A percentile compares a stretch with the other conserved stretches of the same genome.
phyloP scores from a whole-genome alignment of 768 basidiomycete species.

The Coprinellus aureogranulatus region DNA sequence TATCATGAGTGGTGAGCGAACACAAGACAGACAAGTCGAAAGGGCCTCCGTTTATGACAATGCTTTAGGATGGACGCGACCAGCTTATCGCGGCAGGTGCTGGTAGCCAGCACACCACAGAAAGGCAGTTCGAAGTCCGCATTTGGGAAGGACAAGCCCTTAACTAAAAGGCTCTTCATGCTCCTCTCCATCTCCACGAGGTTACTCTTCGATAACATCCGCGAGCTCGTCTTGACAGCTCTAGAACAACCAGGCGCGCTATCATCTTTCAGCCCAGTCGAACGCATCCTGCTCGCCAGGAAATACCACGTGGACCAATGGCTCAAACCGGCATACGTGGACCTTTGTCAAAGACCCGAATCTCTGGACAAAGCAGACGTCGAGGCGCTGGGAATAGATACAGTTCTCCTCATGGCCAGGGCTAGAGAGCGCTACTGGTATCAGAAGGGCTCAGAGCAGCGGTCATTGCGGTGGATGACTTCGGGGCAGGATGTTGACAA shows the following conservation, averaged over 20 bases:
- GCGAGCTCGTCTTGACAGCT: constrained; percentile 29
- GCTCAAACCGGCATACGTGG: constrained; percentile 37
- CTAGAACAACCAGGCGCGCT: constrained; percentile 13
- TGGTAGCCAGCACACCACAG: too few relatives aligned
- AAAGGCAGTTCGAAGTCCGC: too few relatives aligned
- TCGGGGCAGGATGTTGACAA: too few relatives aligned
- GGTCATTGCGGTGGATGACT: too few relatives aligned
- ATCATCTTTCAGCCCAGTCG: constrained; percentile 18
- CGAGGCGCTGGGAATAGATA: constrained; percentile 25
- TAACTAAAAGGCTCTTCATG: background rate
- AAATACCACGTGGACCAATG: constrained; percentile 37
- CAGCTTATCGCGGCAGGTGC: constrained; percentile 16
- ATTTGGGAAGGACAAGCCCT: background rate
- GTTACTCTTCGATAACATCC: constrained; percentile 34
- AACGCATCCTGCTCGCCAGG: constrained; percentile 35
- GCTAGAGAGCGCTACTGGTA: background rate
- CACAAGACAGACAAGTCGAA: background rate
- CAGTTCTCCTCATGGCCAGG: background rate
- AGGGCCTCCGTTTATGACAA: background rate
- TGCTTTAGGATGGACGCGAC: background rate
- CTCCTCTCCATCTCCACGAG: constrained; percentile 26
- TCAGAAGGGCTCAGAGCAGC: too few relatives aligned
- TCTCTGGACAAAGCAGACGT: constrained; percentile 30
- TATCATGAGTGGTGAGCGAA: constrained; percentile 35
- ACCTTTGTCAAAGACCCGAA: constrained; percentile 30